Evolutionary conservation across 1,284 basidiomycete species (phyloP).

Genomic region (Fistulinella cinereoalba): DNA sequence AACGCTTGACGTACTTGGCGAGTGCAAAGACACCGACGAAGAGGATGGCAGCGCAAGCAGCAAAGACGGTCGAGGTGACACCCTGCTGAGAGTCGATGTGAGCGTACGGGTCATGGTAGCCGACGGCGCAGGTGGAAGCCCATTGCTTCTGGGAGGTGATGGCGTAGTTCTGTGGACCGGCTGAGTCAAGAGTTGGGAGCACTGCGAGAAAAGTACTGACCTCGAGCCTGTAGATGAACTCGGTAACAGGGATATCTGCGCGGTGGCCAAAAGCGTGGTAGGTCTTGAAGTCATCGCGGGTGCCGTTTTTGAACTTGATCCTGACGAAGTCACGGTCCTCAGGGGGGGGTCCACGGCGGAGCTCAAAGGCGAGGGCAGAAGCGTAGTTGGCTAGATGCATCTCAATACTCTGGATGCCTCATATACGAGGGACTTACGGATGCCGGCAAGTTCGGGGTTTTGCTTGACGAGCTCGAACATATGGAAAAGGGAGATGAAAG

Average conservation of each 20-base stretch:
- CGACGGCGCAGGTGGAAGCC: slow-evolving; percentile 53
- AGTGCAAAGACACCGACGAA: slow-evolving; percentile 45
- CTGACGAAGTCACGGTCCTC: slow-evolving; percentile 76
- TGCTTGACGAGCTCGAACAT: slow-evolving; percentile 61
- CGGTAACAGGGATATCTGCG: slow-evolving; percentile 68
- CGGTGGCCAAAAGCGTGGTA: slow-evolving; percentile 68
- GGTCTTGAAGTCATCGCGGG: slow-evolving; percentile 53
- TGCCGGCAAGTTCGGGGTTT: slow-evolving; percentile 57
- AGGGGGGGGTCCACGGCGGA: slow-evolving; percentile 69
- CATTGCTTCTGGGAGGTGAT: slow-evolving; percentile 69
- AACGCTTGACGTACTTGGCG: slow-evolving; percentile 41
- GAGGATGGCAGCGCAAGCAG: slow-evolving; percentile 45
- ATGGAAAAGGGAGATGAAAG: slow-evolving; percentile 84
- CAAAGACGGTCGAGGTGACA: slow-evolving; percentile 42
- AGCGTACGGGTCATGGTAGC: slow-evolving; percentile 35
- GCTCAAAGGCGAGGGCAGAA: slow-evolving; percentile 75
- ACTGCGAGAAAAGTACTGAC: slow-evolving; percentile 65
- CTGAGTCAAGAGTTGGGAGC: slow-evolving; percentile 1
- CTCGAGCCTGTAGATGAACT: slow-evolving; percentile 76
- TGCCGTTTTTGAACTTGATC: slow-evolving; percentile 85
- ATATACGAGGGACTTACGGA: slow-evolving; percentile 48
- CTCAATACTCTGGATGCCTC: slow-evolving; percentile 8
- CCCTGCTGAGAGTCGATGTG: slow-evolving; percentile 33
- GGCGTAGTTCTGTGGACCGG: slow-evolving; percentile 49
- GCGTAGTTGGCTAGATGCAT: slow-evolving; percentile 65